phyloP scores from a whole-genome alignment of 495 filamentous ascomycete genomes.

The Amorphotheca resinae region DNA sequence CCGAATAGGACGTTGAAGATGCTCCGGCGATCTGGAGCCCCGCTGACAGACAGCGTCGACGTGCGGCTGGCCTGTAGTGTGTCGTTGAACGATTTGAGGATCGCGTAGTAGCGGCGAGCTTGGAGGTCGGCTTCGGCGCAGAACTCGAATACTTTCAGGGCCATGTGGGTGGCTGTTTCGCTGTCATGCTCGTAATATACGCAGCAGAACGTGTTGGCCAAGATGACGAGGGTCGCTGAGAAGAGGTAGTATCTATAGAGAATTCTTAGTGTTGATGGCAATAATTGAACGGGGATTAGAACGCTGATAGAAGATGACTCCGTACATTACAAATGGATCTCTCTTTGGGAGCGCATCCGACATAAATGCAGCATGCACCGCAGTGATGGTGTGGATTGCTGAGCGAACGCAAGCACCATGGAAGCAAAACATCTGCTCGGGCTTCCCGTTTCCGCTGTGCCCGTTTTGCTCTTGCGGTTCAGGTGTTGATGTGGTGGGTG shows the following conservation, averaged over 20 bases:
- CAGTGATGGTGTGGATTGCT: slow-evolving; percentile 49
- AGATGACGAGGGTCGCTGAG: slow-evolving; percentile 53
- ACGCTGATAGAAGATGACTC: background rate
- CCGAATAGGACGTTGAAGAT: background rate
- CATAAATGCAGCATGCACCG: slow-evolving; percentile 44
- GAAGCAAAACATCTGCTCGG: slow-evolving; percentile 42
- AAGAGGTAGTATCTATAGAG: slow-evolving; percentile 52
- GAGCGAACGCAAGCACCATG: slow-evolving; percentile 59
- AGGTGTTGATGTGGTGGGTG: too few species aligned
- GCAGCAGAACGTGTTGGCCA: slow-evolving; percentile 56
- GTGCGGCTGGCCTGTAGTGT: background rate
- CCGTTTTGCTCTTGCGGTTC: background rate
- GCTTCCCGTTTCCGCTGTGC: background rate
- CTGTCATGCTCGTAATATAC: slow-evolving; percentile 46
- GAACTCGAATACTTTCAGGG: slow-evolving; percentile 47
- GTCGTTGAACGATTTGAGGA: slow-evolving; percentile 46
- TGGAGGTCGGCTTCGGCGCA: slow-evolving; percentile 53
- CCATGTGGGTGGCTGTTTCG: slow-evolving; percentile 42
- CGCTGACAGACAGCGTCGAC: too few species aligned
- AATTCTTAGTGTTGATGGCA: background rate
- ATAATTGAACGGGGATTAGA: slow-evolving; percentile 12
- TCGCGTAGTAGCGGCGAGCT: slow-evolving; percentile 49
- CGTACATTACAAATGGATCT: slow-evolving; percentile 55
- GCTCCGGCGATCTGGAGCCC: background rate
- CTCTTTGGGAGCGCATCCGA: slow-evolving; percentile 48